Conservation (phyloP, 2,329 filamentous ascomycete species). For the Coniella lustricola region DNA sequence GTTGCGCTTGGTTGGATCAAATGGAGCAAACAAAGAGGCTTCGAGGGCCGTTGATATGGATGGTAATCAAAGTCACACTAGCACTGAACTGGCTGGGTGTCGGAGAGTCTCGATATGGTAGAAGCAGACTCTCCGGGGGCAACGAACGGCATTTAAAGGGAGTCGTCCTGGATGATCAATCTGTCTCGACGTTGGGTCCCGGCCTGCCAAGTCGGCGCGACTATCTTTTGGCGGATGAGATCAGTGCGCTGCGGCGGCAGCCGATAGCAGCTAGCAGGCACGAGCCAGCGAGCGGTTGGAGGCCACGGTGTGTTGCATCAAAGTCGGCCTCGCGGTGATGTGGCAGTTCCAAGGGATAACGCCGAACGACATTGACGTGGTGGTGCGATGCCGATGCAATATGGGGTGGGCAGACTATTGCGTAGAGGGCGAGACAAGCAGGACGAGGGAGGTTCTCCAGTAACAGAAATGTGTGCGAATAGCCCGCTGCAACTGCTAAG, state of each 20-base stretch:
- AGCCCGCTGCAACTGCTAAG: background rate
- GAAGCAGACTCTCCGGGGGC: conserved; percentile 15
- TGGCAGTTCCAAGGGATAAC: conserved; percentile 1
- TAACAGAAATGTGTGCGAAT: background rate
- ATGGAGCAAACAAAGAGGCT: background rate
- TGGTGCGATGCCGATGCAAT: conserved; percentile 14
- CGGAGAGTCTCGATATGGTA: conserved; percentile 11
- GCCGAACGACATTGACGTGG: background rate
- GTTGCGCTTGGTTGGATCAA: background rate
- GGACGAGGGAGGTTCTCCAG: background rate
- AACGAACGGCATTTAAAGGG: conserved; percentile 4
- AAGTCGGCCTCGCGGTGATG: background rate
- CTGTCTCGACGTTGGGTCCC: background rate
- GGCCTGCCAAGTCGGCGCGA: background rate
- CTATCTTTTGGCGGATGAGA: no score
- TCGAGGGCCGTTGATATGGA: conserved; percentile 2
- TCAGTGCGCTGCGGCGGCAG: no score
- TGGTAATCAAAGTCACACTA: conserved; percentile 4
- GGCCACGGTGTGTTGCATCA: background rate
- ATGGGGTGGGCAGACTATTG: conserved; percentile 15
- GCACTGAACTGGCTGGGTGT: background rate
- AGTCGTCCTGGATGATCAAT: background rate
- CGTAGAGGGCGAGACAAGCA: conserved; percentile 3
- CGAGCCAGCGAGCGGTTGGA: background rate
- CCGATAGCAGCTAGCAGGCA: no score